Percentiles rank a stretch among this genome's conserved stretches.
Evolutionary conservation across 2,329 filamentous ascomycete genomes (phyloP).

Genomic region (Penicillium vulpinum): DNA sequence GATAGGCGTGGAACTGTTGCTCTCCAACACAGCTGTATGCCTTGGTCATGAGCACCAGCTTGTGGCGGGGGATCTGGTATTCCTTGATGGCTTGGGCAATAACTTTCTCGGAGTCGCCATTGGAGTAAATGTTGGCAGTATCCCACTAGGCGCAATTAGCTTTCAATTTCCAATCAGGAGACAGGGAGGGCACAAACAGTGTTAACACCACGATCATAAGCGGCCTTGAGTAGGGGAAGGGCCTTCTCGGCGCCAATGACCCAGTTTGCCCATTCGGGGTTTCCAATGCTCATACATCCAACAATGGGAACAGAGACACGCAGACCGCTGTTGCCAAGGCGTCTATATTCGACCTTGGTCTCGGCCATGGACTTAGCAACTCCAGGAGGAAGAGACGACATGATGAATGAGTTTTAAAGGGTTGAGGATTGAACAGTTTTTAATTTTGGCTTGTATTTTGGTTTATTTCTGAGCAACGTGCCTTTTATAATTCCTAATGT

Average conservation of each 20-base stretch:
- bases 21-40: slow-evolving; percentile 35
- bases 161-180: background rate
- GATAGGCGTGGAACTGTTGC: background rate
- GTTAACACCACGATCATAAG: slow-evolving; percentile 27
- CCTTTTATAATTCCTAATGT: background rate
- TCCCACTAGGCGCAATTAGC: slow-evolving; percentile 16
- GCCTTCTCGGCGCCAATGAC: slow-evolving; percentile 24
- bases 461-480: background rate
- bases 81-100: slow-evolving; percentile 59
- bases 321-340: slow-evolving; percentile 12
- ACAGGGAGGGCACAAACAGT: slow-evolving; percentile 7
- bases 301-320: slow-evolving; percentile 14
- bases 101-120: slow-evolving; percentile 56
- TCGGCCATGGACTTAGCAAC: background rate
- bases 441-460: background rate
- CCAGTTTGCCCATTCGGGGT: slow-evolving; percentile 17
- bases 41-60: slow-evolving; percentile 60
- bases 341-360: background rate
- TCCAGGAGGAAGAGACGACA: background rate
- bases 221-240: slow-evolving; percentile 27
- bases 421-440: background rate
- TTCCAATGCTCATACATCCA: slow-evolving; percentile 13
- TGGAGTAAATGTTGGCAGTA: slow-evolving; percentile 53
- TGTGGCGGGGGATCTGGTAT: slow-evolving; percentile 57
- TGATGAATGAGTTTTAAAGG: background rate